Evolutionary conservation across 768 basidiomycete species (phyloP).

Genomic region (Lyophyllum atratum): DNA sequence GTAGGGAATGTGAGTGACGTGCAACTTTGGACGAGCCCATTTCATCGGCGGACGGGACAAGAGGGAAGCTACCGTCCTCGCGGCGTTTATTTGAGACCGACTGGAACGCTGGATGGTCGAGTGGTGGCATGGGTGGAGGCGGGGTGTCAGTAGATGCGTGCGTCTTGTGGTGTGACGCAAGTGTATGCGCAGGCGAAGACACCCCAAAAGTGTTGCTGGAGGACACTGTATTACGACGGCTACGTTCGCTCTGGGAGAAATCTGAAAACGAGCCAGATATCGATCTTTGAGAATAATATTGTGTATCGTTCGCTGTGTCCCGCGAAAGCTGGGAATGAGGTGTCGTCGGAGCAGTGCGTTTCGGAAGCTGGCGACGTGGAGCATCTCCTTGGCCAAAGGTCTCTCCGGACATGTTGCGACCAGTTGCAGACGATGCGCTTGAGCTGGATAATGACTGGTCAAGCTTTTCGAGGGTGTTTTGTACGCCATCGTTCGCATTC

Average conservation of each 20-base stretch:
- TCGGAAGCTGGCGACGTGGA: slow-evolving; percentile 5
- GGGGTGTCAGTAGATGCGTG: slow-evolving; percentile 34
- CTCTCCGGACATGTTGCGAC: slow-evolving; percentile 14
- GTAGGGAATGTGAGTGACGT: slow-evolving; percentile 25
- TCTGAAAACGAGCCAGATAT: slow-evolving; percentile 15
- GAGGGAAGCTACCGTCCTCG: too few relatives aligned
- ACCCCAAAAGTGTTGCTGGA: slow-evolving; percentile 36
- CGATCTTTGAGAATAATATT: slow-evolving; percentile 1
- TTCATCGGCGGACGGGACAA: neutral
- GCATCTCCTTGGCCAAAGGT: slow-evolving; percentile 16
- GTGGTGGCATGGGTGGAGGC: slow-evolving; percentile 58
- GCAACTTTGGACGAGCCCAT: slow-evolving; percentile 7
- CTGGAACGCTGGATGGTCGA: slow-evolving; percentile 45
- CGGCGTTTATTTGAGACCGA: slow-evolving; percentile 4
- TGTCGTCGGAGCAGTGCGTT: slow-evolving; percentile 6
- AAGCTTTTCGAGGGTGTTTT: neutral
- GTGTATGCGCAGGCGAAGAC: slow-evolving; percentile 34
- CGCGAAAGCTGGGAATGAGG: slow-evolving; percentile 7
- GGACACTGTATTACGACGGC: slow-evolving; percentile 20
- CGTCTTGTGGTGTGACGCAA: slow-evolving; percentile 21
- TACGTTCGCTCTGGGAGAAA: slow-evolving; percentile 12
- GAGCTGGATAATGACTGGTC: slow-evolving; percentile 14
- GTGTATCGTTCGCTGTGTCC: neutral
- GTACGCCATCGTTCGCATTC: neutral
- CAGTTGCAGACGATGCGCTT: slow-evolving; percentile 7